Evolutionary conservation across 2,329 filamentous ascomycete species (phyloP).

Genomic region (Monosporascus sp.): DNA sequence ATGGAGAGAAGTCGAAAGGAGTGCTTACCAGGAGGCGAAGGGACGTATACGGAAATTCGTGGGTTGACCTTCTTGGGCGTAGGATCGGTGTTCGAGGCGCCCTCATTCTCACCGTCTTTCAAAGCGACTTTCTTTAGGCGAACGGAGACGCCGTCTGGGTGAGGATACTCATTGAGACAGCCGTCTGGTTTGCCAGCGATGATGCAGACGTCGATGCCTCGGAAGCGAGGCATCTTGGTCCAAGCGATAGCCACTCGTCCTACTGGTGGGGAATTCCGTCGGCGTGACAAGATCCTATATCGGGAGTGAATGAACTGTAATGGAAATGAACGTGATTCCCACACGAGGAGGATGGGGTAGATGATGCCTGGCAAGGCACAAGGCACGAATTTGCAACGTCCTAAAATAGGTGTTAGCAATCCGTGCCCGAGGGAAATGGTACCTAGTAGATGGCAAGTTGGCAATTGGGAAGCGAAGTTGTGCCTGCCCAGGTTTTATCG

Average conservation of each 20-base stretch:
- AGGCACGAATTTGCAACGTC: too few relatives aligned
- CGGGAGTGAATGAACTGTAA: not conserved
- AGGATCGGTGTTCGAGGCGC: constrained; percentile 17
- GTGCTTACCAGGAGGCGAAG: constrained; percentile 45
- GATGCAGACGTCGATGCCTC: constrained; percentile 43
- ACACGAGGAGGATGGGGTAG: too few relatives aligned
- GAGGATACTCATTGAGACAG: constrained; percentile 48
- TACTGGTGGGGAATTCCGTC: not conserved
- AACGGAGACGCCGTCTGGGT: constrained; percentile 46
- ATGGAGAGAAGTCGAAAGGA: not conserved
- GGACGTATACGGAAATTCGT: constrained; percentile 50
- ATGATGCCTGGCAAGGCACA: too few relatives aligned
- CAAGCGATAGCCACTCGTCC: not conserved
- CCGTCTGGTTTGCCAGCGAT: constrained; percentile 30
- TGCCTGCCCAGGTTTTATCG: not conserved
- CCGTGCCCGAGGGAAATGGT: too few relatives aligned
- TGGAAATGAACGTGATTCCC: not conserved
- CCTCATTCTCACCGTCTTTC: not conserved
- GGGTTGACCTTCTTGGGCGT: constrained; percentile 31
- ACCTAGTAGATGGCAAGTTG: too few relatives aligned
- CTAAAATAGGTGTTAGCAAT: too few relatives aligned
- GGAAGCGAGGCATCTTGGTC: constrained; percentile 42
- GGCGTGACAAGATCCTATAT: not conserved
- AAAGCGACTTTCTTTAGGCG: constrained; percentile 22
- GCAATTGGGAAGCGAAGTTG: not conserved